Conservation (phyloP, 192 early-diverging fungal genomes). For the Rhizoclosmatium globosum region DNA sequence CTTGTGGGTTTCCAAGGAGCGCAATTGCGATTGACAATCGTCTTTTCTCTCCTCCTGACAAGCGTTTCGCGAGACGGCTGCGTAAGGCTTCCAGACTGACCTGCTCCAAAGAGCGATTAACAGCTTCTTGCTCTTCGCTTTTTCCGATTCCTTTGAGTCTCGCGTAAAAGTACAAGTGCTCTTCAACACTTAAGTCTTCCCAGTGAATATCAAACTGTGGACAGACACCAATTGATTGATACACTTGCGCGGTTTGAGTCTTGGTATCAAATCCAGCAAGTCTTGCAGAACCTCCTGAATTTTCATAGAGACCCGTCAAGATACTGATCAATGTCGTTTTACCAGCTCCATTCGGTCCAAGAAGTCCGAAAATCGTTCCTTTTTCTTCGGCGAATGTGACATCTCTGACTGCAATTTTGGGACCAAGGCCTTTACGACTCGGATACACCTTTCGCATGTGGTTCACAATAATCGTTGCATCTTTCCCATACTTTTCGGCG, state of each 20-base stretch:
- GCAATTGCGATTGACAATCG: conserved; percentile 61
- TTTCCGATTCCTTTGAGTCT: conserved; percentile 68
- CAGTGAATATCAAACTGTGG: conserved; percentile 81
- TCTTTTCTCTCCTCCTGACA: conserved; percentile 81
- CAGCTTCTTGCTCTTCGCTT: conserved; percentile 56
- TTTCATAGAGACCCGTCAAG: conserved; percentile 73
- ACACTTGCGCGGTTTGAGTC: conserved; percentile 65
- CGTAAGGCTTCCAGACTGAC: conserved; percentile 66
- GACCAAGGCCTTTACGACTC: conserved; percentile 2
- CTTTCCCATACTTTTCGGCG: conserved; percentile 40
- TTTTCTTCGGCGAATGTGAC: conserved; percentile 70
- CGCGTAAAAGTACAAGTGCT: conserved; percentile 79
- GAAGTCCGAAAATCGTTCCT: conserved; percentile 66
- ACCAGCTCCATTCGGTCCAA: conserved; percentile 70
- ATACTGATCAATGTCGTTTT: conserved; percentile 82
- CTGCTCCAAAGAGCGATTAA: conserved; percentile 51
- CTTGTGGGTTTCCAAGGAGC: conserved; percentile 59
- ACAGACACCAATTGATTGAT: conserved; percentile 75
- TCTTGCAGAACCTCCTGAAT: conserved; percentile 66
- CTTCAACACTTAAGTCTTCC: conserved; percentile 74
- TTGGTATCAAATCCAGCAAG: conserved; percentile 66
- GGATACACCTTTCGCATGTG: conserved; percentile 72
- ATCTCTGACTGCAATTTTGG: conserved; percentile 72
- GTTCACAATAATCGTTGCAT: conserved; percentile 61
- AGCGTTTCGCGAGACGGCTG: conserved; percentile 63